Evolutionary conservation across 257 asterid genomes (phyloP).

Genomic region (Forsythia suspensa): DNA sequence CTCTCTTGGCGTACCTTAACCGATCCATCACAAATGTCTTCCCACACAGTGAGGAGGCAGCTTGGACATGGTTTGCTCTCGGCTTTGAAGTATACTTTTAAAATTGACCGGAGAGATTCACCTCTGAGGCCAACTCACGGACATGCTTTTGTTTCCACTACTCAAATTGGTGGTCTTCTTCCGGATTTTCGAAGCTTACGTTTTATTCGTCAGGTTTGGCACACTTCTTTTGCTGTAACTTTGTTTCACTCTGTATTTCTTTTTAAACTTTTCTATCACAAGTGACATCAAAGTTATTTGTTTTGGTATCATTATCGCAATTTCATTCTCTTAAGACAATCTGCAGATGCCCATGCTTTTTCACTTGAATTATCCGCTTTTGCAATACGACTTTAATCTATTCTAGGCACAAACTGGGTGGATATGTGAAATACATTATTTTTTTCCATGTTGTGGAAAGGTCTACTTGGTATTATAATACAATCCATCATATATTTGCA

Average conservation of each 20-base stretch:
- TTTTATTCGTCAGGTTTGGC: conserved; percentile 82
- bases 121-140: conserved; percentile 87
- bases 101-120: conserved; percentile 75
- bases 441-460: neutral
- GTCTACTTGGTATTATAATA: neutral
- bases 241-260: conserved; percentile 1
- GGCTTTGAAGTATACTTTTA: conserved; percentile 72
- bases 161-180: conserved; percentile 81
- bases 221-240: conserved; percentile 1
- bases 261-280: neutral
- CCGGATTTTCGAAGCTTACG: conserved; percentile 84
- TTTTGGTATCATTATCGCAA: conserved; percentile 12
- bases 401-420: neutral
- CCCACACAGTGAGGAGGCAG: conserved; percentile 86
- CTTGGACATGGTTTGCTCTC: conserved; percentile 89
- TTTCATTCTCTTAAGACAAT: neutral
- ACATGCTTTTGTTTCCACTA: conserved; percentile 75
- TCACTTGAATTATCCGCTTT: neutral
- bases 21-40: conserved; percentile 90
- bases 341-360: neutral
- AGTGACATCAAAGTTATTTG: conserved; percentile 11
- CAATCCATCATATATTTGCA: neutral
- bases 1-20: conserved; percentile 84
- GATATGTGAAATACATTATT: neutral
- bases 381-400: neutral